These are phyloP conservation scores for Xylaria castorea DNA, from an alignment of 495 filamentous ascomycete genomes.

Conservation along the genomic window DNA sequence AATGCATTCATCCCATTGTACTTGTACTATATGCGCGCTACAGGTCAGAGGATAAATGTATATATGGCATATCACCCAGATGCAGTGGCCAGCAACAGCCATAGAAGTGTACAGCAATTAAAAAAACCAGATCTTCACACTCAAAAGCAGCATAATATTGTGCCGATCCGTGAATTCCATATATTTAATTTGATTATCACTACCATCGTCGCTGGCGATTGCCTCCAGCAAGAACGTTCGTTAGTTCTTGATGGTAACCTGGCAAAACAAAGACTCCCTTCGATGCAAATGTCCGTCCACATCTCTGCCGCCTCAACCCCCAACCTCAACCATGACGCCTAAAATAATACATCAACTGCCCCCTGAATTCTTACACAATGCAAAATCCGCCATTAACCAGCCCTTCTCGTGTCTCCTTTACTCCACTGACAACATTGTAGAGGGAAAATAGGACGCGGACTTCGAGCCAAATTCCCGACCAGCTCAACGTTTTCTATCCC, in stretches of 20 bases:
- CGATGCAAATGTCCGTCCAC: conserved; percentile 3
- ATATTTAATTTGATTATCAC: not conserved
- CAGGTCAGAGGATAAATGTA: not conserved
- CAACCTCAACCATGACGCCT: conserved; percentile 14
- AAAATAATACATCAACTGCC: not conserved
- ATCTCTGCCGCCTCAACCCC: not conserved
- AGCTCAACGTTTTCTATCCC: not conserved
- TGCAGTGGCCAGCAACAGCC: not conserved
- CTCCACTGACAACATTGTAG: not conserved
- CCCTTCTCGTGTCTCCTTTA: not conserved
- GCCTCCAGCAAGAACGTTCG: not conserved
- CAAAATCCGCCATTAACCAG: not conserved
- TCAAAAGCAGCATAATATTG: not conserved
- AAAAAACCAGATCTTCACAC: not conserved
- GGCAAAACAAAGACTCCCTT: conserved; percentile 14
- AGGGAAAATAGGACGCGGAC: not conserved
- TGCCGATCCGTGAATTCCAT: not conserved
- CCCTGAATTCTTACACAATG: not conserved
- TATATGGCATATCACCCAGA: not conserved
- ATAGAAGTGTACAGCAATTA: not conserved
- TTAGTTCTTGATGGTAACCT: not conserved
- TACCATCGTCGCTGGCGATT: not conserved
- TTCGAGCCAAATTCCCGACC: too few relatives aligned
- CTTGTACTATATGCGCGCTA: not conserved
- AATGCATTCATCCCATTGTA: not conserved